A percentile compares a stretch with the other conserved stretches of the same genome.
These are phyloP conservation scores for Dictyostelium firmibasis DNA, from an alignment of 78 protist genomes.

Conservation along the genomic window DNA sequence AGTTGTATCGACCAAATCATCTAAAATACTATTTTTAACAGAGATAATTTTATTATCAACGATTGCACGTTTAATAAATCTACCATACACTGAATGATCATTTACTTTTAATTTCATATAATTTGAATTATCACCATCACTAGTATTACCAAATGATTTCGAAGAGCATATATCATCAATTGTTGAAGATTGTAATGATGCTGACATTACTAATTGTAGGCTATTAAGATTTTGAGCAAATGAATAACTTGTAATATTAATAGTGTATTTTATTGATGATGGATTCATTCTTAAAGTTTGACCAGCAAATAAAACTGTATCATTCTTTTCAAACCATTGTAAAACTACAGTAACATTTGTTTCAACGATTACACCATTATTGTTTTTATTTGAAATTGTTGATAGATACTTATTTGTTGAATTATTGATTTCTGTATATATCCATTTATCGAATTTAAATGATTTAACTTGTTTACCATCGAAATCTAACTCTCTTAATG, in stretches of 20 bases:
- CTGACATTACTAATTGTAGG: slow-evolving; percentile 26
- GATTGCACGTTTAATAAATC: background rate
- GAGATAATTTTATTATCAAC: background rate
- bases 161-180: background rate
- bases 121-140: background rate
- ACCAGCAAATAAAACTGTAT: background rate
- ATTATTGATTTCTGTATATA: background rate
- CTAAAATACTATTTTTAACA: background rate
- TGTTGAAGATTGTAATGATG: background rate
- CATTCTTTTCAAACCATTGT: background rate
- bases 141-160: background rate
- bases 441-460: slow-evolving; percentile 19
- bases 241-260: background rate
- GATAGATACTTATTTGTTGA: background rate
- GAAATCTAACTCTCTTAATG: slow-evolving; percentile 16
- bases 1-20: background rate
- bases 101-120: background rate
- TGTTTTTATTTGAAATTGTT: background rate
- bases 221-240: background rate
- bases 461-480: background rate
- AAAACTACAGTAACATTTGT: background rate
- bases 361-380: background rate
- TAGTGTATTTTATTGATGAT: slow-evolving; percentile 42
- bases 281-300: slow-evolving; percentile 21
- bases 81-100: background rate